Evolutionary conservation across 2,329 filamentous ascomycete genomes (phyloP).

Genomic region (Fusarium sp.): DNA sequence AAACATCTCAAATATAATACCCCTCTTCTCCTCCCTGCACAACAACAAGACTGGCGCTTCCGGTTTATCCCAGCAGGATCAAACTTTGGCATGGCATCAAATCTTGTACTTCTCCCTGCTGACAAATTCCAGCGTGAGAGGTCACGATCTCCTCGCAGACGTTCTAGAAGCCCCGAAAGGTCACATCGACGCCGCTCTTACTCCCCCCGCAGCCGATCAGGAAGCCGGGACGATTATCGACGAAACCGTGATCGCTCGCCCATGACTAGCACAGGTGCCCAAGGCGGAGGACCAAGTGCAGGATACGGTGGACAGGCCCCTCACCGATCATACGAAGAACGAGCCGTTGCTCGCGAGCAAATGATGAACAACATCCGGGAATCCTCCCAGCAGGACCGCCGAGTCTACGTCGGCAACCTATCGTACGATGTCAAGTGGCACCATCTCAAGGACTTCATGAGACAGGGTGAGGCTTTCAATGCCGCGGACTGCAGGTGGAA

Average conservation of each 20-base stretch:
- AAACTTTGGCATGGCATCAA: constrained; percentile 29
- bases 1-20: constrained; percentile 15
- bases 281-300: constrained; percentile 74
- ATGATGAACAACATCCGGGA: constrained; percentile 97
- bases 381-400: constrained; percentile 96
- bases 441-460: constrained; percentile 99
- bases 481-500: constrained; percentile 42
- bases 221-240: constrained; percentile 79
- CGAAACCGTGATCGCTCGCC: constrained; percentile 81
- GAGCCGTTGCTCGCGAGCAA: constrained; percentile 83
- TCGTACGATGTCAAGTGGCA: constrained; percentile 99
- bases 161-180: constrained; percentile 83
- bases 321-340: constrained; percentile 84
- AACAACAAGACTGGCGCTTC: constrained; percentile 2
- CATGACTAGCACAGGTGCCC: constrained; percentile 78
- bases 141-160: constrained; percentile 79
- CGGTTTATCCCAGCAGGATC: constrained; percentile 15
- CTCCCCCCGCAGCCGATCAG: constrained; percentile 79
- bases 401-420: constrained; percentile 98
- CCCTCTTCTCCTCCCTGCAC: constrained; percentile 16
- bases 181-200: constrained; percentile 77
- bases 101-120: constrained; percentile 33
- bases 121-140: constrained; percentile 76
- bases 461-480: constrained; percentile 79
- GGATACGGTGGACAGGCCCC: constrained; percentile 68